A percentile compares a stretch with the other conserved stretches of the same genome.
phyloP scores from a whole-genome alignment of 371 early-diverging fungal genomes.

The Mortierella sp. region DNA sequence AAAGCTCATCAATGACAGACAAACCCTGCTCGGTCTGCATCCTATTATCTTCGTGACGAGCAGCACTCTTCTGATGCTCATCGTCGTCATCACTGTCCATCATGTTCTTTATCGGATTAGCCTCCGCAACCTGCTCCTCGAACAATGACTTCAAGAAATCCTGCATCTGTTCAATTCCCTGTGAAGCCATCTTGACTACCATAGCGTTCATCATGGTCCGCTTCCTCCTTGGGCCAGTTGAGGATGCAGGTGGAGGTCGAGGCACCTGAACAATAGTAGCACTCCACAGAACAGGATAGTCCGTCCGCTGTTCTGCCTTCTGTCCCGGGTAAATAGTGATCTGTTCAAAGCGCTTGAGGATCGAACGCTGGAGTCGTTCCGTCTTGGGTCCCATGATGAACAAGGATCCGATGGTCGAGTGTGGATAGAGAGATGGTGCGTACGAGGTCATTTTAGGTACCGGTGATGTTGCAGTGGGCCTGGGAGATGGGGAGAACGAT shows the following conservation, averaged over 20 bases:
- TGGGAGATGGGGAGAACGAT: neutral
- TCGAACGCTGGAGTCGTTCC: slow-evolving; percentile 40
- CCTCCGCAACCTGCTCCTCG: slow-evolving; percentile 29
- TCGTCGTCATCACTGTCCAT: slow-evolving; percentile 45
- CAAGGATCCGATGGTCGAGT: slow-evolving; percentile 49
- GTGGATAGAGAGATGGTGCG: slow-evolving; percentile 45
- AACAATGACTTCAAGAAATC: slow-evolving; percentile 48
- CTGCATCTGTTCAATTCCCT: slow-evolving; percentile 53
- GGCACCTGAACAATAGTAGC: slow-evolving; percentile 48
- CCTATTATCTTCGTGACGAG: neutral
- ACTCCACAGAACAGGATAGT: slow-evolving; percentile 48
- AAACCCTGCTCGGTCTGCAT: slow-evolving; percentile 3
- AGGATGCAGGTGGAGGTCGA: slow-evolving; percentile 17
- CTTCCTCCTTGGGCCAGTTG: slow-evolving; percentile 27
- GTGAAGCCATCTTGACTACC: slow-evolving; percentile 55
- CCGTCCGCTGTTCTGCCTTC: slow-evolving; percentile 40
- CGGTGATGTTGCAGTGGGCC: neutral
- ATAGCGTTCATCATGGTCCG: slow-evolving; percentile 42
- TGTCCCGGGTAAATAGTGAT: slow-evolving; percentile 49
- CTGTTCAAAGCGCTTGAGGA: slow-evolving; percentile 39
- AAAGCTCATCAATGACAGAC: slow-evolving; percentile 44
- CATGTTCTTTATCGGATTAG: slow-evolving; percentile 21
- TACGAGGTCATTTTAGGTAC: slow-evolving; percentile 48
- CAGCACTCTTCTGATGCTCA: slow-evolving; percentile 6
- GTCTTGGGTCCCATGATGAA: slow-evolving; percentile 55